Base-by-base conservation (phyloP, 345 rosid species). In the Gynandropsis gynandra region DNA sequence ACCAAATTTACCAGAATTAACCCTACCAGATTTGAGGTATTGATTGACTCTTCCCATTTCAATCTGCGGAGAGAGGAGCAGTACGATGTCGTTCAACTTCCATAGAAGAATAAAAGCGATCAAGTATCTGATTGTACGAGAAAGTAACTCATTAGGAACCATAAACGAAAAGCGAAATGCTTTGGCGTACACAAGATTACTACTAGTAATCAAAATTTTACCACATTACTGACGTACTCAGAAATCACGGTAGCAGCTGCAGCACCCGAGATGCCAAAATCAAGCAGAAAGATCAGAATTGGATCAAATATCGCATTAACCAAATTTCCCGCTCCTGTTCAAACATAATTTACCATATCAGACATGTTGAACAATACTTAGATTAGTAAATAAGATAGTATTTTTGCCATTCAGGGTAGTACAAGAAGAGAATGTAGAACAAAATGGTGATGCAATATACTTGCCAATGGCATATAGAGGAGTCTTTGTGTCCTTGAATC, bases 391-490 rank as follows among this genome's bases (percentile, higher is more conserved):
- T 42, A 13, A 37, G n/a, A n/a, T n/a, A n/a, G n/a, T n/a, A n/a
- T n/a, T n/a, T n/a, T n/a, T n/a, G n/a, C n/a, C n/a, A n/a, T 24
- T 45, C 1, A 45, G 9, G 18, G 12, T 3, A 11, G 5, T 45
- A 45, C 14, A 19, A 19, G 8, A 35, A 27, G 15, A 8, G 9
- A 36, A 21, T 13, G 15, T 24, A 34, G 32, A 29, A 39, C 43
- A 20, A 34, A 52, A 64, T 19, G 60, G n/a, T 4, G 53, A 54
- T 48, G 50, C 45, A 62, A 63, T 71, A 63, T 71, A 79, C 95
- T 76, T 82, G 78, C 96, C 98, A 68, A 80, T 76, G 35, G 98
- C 96, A 77, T 74, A 84, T 37, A 87, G 62, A 73, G 96, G 98
- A 0, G 96, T 87, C 59, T 78, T 79, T 33, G 96, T 90, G 61